A percentile compares a stretch with the other conserved stretches of the same genome.
Evolutionary conservation across 306 rosid genomes (phyloP).

Genomic region (Acacia melanoxylon): DNA sequence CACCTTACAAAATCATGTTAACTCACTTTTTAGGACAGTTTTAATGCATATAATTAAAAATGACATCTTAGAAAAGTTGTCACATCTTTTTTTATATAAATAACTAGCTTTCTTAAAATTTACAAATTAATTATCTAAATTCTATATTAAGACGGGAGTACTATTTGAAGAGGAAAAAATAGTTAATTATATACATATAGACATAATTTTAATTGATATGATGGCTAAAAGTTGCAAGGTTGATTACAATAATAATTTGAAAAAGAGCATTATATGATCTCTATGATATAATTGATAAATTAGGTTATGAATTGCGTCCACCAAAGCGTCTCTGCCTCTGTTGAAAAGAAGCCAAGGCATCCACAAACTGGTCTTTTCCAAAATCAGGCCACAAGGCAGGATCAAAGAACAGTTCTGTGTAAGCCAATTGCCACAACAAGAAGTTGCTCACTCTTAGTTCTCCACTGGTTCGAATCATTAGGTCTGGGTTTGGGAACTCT

Average conservation of each 20-base stretch:
- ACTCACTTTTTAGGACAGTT: too few relatives aligned
- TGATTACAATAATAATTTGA: background rate
- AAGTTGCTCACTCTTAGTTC: conserved; percentile 85
- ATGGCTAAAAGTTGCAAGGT: too few relatives aligned
- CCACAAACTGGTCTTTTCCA: conserved; percentile 55
- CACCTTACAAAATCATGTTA: too few relatives aligned
- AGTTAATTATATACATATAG: too few relatives aligned
- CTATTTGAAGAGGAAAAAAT: too few relatives aligned
- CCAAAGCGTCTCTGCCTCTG: conserved; percentile 74
- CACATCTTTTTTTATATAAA: too few relatives aligned
- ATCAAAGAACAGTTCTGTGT: conserved; percentile 65
- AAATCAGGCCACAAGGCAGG: conserved; percentile 77
- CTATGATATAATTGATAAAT: background rate
- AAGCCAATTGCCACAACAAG: conserved; percentile 86
- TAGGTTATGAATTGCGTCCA: conserved; percentile 26
- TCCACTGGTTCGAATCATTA: conserved; percentile 80
- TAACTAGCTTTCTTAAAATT: too few relatives aligned
- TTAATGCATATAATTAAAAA: too few relatives aligned
- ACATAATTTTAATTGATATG: background rate
- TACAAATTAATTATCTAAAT: too few relatives aligned
- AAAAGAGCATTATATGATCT: background rate
- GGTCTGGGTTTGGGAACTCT: conserved; percentile 70
- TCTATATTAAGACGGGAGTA: too few relatives aligned
- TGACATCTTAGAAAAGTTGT: too few relatives aligned
- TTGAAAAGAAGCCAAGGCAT: conserved; percentile 73